These are phyloP conservation scores for Viola odorata DNA, from an alignment of 345 rosid genomes.

Conservation along the genomic window DNA sequence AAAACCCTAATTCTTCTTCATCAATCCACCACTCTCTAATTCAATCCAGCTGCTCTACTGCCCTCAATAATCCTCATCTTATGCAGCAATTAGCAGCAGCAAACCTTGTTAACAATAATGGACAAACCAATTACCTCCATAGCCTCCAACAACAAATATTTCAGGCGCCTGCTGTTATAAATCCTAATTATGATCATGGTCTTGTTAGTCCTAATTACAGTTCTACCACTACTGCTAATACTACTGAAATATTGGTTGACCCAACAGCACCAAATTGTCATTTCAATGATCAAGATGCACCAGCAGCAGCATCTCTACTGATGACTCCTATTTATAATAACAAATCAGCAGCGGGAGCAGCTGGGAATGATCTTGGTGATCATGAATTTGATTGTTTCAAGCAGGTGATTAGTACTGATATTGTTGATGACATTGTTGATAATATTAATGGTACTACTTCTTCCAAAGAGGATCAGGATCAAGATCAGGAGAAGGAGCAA, in stretches of 20 bases:
- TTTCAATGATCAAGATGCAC: no score
- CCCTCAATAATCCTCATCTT: slow-evolving; percentile 22
- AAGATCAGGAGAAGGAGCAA: no score
- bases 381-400: slow-evolving; percentile 50
- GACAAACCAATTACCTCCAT: slow-evolving; percentile 10
- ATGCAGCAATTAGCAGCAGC: slow-evolving; percentile 16
- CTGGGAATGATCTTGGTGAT: slow-evolving; percentile 38
- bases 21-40: slow-evolving; percentile 57
- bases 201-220: slow-evolving; percentile 13
- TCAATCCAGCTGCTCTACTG: slow-evolving; percentile 44
- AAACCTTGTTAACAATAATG: slow-evolving; percentile 18
- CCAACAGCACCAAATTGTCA: no score
- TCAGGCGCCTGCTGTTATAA: background rate
- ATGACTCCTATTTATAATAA: slow-evolving; percentile 11
- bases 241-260: no score
- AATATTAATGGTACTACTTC: no score
- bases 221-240: no score
- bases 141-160: slow-evolving; percentile 18
- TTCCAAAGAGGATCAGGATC: no score
- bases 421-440: no score
- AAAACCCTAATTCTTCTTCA: slow-evolving; percentile 55
- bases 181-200: background rate
- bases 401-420: slow-evolving; percentile 31
- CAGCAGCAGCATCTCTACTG: background rate
- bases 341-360: slow-evolving; percentile 18